Percentiles rank a stretch among this genome's conserved stretches.
phyloP scores from a whole-genome alignment of 177 flowering plant species.

The Tripterygium wilfordii region DNA sequence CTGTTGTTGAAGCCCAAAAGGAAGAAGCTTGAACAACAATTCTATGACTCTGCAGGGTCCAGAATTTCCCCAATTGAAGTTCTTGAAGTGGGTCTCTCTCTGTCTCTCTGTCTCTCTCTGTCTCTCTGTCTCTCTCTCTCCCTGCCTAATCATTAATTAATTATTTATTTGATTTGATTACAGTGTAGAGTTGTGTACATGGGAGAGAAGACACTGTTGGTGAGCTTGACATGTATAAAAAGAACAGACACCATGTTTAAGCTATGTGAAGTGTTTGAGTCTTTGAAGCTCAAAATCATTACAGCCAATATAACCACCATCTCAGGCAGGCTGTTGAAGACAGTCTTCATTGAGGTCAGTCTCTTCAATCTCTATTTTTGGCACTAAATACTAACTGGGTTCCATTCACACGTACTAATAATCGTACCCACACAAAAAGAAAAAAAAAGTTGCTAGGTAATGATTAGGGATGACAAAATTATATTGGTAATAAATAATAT shows the following conservation, averaged over 20 bases:
- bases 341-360: slow-evolving; percentile 72
- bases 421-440: too few relatives aligned
- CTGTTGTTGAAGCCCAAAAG: slow-evolving; percentile 34
- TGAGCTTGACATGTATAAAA: slow-evolving; percentile 64
- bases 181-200: slow-evolving; percentile 59
- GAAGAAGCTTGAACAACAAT: slow-evolving; percentile 27
- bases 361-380: not conserved
- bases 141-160: not conserved
- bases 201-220: slow-evolving; percentile 62
- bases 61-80: slow-evolving; percentile 45
- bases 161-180: not conserved
- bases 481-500: too few relatives aligned
- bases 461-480: too few relatives aligned
- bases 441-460: too few relatives aligned
- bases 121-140: slow-evolving; percentile 6
- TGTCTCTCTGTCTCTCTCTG: too few relatives aligned
- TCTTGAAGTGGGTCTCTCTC: slow-evolving; percentile 40
- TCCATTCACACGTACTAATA: too few relatives aligned
- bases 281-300: slow-evolving; percentile 69
- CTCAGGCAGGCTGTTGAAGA: slow-evolving; percentile 65
- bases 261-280: slow-evolving; percentile 73
- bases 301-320: slow-evolving; percentile 66
- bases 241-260: slow-evolving; percentile 73
- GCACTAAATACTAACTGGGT: not conserved
- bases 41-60: slow-evolving; percentile 16